Evolutionary conservation across 1,139 yeast species (phyloP), one percentile per base, ranked within the genome.

Genomic region (Meyerozyma elateridarum): DNA sequence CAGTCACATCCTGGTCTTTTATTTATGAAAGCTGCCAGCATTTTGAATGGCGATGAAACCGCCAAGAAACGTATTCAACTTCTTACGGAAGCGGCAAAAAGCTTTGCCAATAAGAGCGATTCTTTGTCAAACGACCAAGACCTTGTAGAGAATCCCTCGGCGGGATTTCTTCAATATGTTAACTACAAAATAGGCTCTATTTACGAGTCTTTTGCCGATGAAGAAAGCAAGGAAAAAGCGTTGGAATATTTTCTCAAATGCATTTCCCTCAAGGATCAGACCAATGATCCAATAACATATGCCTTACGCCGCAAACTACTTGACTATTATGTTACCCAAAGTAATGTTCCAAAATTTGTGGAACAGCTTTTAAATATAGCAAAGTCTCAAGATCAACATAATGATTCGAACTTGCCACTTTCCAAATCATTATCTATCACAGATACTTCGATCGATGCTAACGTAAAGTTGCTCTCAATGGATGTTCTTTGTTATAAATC

Each of bases 121-220:
- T 8, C 29, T 36, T n/a, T n/a, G n/a, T n/a, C n/a, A n/a, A n/a
- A n/a, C n/a, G n/a, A n/a, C 7, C 31, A 21, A 2, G 35, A 40
- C 28, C 28, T 31, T 8, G 14, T 36, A 54, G 56, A 25, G 52
- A 51, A 21, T 38, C 49, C 6, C 44, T 48, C 58, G 44, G 48
- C 42, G 36, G 45, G 73, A 38, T 41, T 61, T 16, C 50, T 64
- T 31, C 56, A 66, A 0, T 71, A 63, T 41, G 51, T 74, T 4
- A 62, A 67, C 41, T 75, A 64, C 54, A 61, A 68, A 36, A 47
- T 76, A 6, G 85, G 72, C 1, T 75, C 74, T 34, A 69, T 65
- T 33, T 59, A 64, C 41, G 61, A 48, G 28, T 37, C 40, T 1
- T 32, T 39, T 11, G 38, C 44, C 3, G 59, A 67, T 27, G 61